phyloP scores from a whole-genome alignment of 2,329 filamentous ascomycete species.

The Aspergillus sp. region DNA sequence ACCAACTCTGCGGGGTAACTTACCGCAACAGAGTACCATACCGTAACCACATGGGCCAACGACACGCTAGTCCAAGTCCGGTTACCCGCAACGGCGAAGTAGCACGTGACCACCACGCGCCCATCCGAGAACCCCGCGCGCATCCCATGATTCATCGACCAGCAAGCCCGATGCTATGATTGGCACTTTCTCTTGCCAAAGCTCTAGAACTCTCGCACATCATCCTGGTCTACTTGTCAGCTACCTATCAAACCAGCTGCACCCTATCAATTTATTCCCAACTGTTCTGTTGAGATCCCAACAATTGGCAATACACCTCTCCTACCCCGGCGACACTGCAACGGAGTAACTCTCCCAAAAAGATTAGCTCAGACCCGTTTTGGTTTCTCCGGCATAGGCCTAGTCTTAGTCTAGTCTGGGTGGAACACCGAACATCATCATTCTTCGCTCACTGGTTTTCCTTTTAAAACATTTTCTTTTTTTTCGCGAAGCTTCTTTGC shows the following conservation, averaged over 20 bases:
- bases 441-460: constrained; percentile 1
- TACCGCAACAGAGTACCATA: neutral
- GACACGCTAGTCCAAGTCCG: neutral
- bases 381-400: constrained; percentile 1
- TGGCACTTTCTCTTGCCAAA: neutral
- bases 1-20: neutral
- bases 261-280: neutral
- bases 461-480: neutral
- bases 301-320: neutral
- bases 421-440: constrained; percentile 4
- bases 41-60: neutral
- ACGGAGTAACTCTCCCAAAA: constrained; percentile 4
- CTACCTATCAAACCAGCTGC: too few species aligned
- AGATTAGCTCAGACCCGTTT: neutral
- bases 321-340: neutral
- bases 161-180: neutral
- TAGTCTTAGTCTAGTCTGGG: neutral
- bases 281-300: constrained; percentile 1
- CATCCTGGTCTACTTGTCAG: neutral
- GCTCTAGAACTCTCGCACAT: neutral
- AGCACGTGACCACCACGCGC: neutral
- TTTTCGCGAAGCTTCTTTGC: neutral
- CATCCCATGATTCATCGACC: neutral
- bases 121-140: neutral
- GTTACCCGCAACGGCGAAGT: neutral